Evolutionary conservation across 1,139 yeast species (phyloP), one percentile per base, ranked within the genome.

Genomic region (Zygoascus hellenicus): DNA sequence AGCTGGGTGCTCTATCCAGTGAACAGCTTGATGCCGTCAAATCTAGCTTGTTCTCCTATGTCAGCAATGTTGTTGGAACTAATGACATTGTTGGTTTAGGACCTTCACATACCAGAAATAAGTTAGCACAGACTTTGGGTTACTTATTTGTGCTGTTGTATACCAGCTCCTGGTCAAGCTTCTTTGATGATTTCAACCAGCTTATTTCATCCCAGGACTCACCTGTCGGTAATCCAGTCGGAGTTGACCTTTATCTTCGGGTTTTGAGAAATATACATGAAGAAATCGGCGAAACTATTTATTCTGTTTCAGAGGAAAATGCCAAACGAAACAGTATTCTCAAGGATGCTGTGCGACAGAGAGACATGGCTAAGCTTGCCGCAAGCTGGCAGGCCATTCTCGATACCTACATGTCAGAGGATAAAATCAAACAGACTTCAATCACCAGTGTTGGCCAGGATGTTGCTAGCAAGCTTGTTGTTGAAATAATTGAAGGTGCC

Each of bases 271-370:
- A 85, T 26, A 80, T 92, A 51, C 97, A 94, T 62, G 82, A 81
- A 43, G 97, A 90, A 65, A 88, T 94, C 55, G 98, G 96, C 29
- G 98, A 94, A 64, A 92, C 85, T 60, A 76, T 89, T 58, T 83
- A 89, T 54, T 69, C 81, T 29, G 76, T 96, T 56, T 77, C 83
- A 14, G 57, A 62, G 9, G 78, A 78, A 55, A 64, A 73, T 30
- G 80, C 79, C 42, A 83, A 81, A 48, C 76, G 89, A 57, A 86
- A 84, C 61, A 83, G 77, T 56, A 63, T 70, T 39, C 71, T 92
- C 53, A 94, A 94, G 62, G 98, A 94, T 65, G 74, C 79, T 35
- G 82, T 94, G 58, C 77, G 99, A 61, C 72, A 73, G 9, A 75
- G 78, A 46, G 97, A 89, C 63, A 83, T 90, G 83, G 68, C 71